Base-by-base conservation (phyloP, 257 asterid genomes). In the Fraxinus quadrangulata region DNA sequence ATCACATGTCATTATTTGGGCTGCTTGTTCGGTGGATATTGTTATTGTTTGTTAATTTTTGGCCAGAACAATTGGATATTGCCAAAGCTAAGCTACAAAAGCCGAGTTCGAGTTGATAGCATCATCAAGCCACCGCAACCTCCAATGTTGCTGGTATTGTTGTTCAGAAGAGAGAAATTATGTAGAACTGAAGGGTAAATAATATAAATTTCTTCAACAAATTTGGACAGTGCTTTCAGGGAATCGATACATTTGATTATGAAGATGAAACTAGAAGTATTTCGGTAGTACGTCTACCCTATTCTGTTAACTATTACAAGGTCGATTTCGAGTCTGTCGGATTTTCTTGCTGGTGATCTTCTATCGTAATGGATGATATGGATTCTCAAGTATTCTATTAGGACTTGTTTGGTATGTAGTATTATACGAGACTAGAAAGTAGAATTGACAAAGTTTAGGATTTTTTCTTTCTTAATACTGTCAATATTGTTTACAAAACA, bases 41-140 rank as follows among this genome's bases (percentile, higher is more conserved):
- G 30, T 67, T 36, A 78, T 31, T 56, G 0, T 9, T 49, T 47
- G 74, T 73, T 76, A 45, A 73, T 75, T 70, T 7, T 80, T 77
- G 80, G 56, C 76, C 94, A 94, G 98, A 89, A 84, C 87, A 85
- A 87, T 78, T 94, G 86, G 94, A 90, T 59, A 63, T 77, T 28
- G 88, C 86, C 67, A 90, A 87, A 82, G 89, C 87, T 75, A 91
- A 80, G 87, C 77, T 92, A 73, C 91, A 86, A 67, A 82, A 80
- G 81, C 73, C 79, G 84, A 78, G 80, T 80, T 86, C 83, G 26
- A 80, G 84, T 65, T 86, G 85, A 82, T 51, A 42, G 51, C 51
- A 45, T 70, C 49, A 7, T 42, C 31, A 40, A 39, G n/a, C 70
- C 11, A 1, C 36, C 49, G 16, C 49, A 70, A 26, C 68, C 68